Evolutionary conservation across 148 eudicot species (phyloP).

Genomic region (Limonium bicolor): DNA sequence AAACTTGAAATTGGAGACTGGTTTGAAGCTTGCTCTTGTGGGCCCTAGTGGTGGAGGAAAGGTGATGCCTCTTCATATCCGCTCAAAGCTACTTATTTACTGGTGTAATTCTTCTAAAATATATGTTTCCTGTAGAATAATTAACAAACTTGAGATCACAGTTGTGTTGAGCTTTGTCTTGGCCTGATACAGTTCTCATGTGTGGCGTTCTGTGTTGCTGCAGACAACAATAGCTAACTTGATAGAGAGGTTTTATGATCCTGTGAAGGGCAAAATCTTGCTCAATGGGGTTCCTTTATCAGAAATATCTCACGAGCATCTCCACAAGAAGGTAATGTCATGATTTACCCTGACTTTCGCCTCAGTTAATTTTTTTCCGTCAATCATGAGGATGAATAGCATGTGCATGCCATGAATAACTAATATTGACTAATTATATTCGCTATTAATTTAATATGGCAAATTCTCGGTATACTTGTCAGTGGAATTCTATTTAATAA

Average conservation of each 20-base stretch:
- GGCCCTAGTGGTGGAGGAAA: conserved; percentile 99
- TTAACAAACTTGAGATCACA: no score
- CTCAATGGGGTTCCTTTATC: conserved; percentile 62
- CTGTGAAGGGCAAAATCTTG: conserved; percentile 63
- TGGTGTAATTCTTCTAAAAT: not conserved
- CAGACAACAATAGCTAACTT: conserved; percentile 95
- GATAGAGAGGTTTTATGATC: conserved; percentile 84
- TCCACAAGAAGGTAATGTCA: conserved; percentile 75
- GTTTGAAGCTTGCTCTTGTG: conserved; percentile 85
- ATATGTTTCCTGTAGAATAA: no score
- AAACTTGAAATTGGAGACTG: conserved; percentile 51
- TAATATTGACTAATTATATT: no score
- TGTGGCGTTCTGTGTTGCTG: conserved; percentile 2
- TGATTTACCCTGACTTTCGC: no score
- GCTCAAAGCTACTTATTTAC: no score
- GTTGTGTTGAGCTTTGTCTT: not conserved
- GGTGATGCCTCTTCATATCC: conserved; percentile 23
- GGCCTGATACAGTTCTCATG: not conserved
- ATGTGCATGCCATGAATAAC: no score
- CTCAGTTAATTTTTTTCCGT: no score
- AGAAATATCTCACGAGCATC: conserved; percentile 62
- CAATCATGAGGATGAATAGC: no score
- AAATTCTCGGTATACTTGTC: no score
- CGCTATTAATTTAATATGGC: no score
- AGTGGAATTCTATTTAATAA: no score